Evolutionary conservation across 148 eudicot genomes (phyloP).

Genomic region (Salicornia ramosissima): DNA sequence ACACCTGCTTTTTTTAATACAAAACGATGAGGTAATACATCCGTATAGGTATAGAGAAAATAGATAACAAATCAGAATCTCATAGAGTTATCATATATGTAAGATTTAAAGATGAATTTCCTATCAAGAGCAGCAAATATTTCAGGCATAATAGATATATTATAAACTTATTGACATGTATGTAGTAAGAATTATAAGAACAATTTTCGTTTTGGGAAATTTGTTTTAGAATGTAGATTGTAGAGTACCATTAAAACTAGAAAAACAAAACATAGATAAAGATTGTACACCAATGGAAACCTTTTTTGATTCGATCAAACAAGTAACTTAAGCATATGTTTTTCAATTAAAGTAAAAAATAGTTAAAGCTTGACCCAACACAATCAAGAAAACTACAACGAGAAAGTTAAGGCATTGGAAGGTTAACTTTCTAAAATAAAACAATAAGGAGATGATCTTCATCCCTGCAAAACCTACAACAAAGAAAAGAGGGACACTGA

Average conservation of each 20-base stretch:
- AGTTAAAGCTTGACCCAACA: neutral
- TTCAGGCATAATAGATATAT: neutral
- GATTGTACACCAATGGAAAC: too few species aligned
- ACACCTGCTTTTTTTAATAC: constrained; percentile 42
- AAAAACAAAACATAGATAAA: too few species aligned
- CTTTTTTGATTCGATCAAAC: too few species aligned
- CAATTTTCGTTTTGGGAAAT: too few species aligned
- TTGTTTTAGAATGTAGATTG: too few species aligned
- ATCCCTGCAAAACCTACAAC: neutral
- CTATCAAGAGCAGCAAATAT: neutral
- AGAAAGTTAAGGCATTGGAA: neutral
- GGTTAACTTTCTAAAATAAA: neutral
- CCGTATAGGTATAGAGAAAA: neutral
- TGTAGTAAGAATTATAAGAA: too few species aligned
- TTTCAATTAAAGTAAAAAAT: neutral
- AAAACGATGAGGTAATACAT: neutral
- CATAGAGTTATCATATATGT: neutral
- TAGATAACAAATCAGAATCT: neutral
- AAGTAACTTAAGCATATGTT: neutral
- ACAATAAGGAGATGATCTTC: neutral
- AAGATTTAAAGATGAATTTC: neutral
- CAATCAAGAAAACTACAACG: neutral
- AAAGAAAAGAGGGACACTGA: neutral
- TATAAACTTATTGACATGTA: neutral
- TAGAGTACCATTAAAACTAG: too few species aligned